Evolutionary conservation across 768 basidiomycete genomes (phyloP), one percentile per base, ranked within the genome.

Genomic region (Podaxis mareebaensis): DNA sequence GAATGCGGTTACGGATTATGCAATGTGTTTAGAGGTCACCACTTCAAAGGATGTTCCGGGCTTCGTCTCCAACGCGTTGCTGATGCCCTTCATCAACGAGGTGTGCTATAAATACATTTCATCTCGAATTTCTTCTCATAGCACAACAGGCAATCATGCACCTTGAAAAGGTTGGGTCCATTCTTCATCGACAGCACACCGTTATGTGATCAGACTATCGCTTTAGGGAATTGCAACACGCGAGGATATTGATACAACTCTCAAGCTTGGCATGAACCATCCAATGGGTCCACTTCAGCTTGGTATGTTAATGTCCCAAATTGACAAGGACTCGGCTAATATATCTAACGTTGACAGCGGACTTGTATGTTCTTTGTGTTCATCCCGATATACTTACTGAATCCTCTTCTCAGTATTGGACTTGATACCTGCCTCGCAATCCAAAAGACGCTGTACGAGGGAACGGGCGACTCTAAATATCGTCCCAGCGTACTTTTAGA

Each of bases 81-180:
- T 99, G 49, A 98, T 98, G 93, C 96, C 96, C 1, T 98, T 95
- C 76, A 90, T 99, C 68, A 99, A 98, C 68, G 96, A 99, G 82
- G 88, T 89, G 69, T 61, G 77, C 38, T 4, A 26, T 10, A 15
- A 12, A 8, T 46, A 39, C 61, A 52, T 39, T 38, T 4, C 55
- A 13, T 33, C 53, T 26, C 24, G 49, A 38, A 26, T 48, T n/a
- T 53, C 36, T 28, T 30, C 42, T 66, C 53, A 63, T 24, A 28
- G 28, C n/a, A 54, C 42, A 65, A 3, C 63, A 92, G 90, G 96
- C 96, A 0, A 93, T 98, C 67, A 91, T 96, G 87, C 89, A 88
- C 67, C 79, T 99, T 0, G 96, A 98, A 75, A 93, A 91, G 82
- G 93, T 92, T 49, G 10, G 33, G 54, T 48, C 40, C 38, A 6